phyloP scores from a whole-genome alignment of 164 flowering plant species.

The Cinnamomum micranthum region DNA sequence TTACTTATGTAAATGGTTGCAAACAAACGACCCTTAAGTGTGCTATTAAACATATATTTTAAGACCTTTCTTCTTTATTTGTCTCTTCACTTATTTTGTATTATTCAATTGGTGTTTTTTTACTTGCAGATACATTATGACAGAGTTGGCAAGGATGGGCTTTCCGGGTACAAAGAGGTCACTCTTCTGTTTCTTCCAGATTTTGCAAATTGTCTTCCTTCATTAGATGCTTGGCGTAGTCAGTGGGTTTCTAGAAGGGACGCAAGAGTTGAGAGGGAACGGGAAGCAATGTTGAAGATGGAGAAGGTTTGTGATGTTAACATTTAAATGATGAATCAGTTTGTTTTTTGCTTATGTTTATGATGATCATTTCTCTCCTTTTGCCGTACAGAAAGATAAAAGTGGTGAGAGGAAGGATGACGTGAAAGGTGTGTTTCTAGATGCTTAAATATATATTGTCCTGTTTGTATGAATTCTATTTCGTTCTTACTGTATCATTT shows the following conservation, averaged over 20 bases:
- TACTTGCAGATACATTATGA: conserved; percentile 87
- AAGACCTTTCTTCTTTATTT: no score
- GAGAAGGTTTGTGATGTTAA: conserved; percentile 38
- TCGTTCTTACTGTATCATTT: neutral
- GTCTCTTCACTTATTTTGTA: no score
- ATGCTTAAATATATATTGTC: neutral
- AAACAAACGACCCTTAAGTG: no score
- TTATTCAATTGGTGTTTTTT: neutral
- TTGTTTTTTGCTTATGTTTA: no score
- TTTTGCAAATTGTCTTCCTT: conserved; percentile 85
- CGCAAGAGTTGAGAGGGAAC: conserved; percentile 58
- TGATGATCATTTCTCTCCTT: neutral
- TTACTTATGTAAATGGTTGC: no score
- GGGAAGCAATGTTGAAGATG: conserved; percentile 33
- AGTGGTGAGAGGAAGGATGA: conserved; percentile 36
- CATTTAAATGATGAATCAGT: neutral
- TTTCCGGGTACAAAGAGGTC: conserved; percentile 87
- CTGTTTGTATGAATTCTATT: no score
- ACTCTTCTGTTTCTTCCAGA: conserved; percentile 89
- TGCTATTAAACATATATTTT: no score
- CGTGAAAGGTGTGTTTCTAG: conserved; percentile 39
- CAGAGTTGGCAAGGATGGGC: conserved; percentile 88
- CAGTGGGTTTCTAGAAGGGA: conserved; percentile 77
- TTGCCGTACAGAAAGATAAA: conserved; percentile 39
- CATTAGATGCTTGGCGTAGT: conserved; percentile 68